Evolutionary conservation across 345 rosid genomes (phyloP).

Genomic region (Eucalyptus erythrocorys): DNA sequence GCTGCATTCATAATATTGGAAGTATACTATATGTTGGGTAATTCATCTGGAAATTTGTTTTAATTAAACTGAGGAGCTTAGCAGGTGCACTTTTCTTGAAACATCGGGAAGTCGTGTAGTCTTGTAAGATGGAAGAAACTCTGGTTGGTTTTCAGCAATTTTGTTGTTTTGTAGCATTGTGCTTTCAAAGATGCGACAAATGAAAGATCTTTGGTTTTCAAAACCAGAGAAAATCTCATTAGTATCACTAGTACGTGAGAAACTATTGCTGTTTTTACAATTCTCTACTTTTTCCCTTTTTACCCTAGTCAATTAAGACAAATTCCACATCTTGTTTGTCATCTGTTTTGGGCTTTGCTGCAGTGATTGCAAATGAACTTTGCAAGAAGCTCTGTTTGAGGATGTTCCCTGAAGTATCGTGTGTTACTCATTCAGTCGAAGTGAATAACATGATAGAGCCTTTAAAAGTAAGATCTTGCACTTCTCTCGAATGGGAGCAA

Average conservation of each 20-base stretch:
- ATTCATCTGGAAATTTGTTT: not conserved
- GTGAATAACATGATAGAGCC: conserved; percentile 6
- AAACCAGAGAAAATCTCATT: not conserved
- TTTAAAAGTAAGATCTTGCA: not conserved
- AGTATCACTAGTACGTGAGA: not conserved
- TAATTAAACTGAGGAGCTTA: not conserved
- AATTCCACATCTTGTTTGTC: not conserved
- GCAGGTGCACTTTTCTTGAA: not conserved
- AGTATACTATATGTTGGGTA: not conserved
- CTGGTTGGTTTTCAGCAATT: not conserved
- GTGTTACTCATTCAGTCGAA: conserved; percentile 1
- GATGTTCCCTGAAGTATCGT: conserved; percentile 5
- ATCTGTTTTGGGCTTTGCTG: not conserved
- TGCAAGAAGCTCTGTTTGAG: conserved; percentile 21
- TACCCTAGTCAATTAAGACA: not conserved
- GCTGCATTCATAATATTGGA: not conserved
- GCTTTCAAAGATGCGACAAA: not conserved
- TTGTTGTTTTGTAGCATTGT: not conserved
- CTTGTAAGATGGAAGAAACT: not conserved
- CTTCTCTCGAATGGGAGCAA: conserved; percentile 3
- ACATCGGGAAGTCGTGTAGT: not conserved
- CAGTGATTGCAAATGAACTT: conserved; percentile 17
- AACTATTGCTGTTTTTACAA: not conserved
- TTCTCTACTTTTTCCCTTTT: not conserved
- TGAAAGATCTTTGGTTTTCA: not conserved